Evolutionary conservation across 1,284 basidiomycete species (phyloP), one percentile per base, ranked within the genome.

Genomic region (Pholiota adiposa): DNA sequence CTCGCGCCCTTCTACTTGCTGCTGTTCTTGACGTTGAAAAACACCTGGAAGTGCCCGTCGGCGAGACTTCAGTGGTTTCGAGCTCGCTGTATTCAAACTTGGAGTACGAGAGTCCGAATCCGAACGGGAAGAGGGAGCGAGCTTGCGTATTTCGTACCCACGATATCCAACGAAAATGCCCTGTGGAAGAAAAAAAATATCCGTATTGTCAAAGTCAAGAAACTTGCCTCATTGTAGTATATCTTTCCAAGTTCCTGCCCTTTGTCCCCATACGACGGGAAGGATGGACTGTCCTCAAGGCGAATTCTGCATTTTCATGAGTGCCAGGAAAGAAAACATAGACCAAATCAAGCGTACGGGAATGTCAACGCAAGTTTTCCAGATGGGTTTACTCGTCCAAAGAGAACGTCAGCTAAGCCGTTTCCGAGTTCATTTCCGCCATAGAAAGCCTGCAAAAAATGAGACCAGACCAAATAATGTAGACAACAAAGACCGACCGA

Each of bases 351-450:
- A 12, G 67, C 75, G 61, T 50, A 79, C 71, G 82, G 81, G 71
- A 82, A 83, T 1, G 82, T 79, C 40, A 83, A 61, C 3, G 82
- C 72, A 12, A 84, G 72, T 66, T 82, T 83, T 7, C 76, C 81
- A 5, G 77, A 79, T 0, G 83, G 82, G 63, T 84, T 84, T 16
- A 77, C 74, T 63, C 79, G 78, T 19, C 84, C 83, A 65, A 83
- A 86, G 5, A 86, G 60, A 0, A 84, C 77, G 65, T 85, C 81
- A 3, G 83, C 82, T 4, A 86, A 67, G 5, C 77, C 83, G 58
- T 79, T 78, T 7, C 85, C 85, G 23, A 78, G 69, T 64, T 83
- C 83, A 68, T 87, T 85, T 3, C 85, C 85, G 11, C 82, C 83
- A 63, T 82, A 85, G 67, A 83, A 85, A 16, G 82, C 79, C 74